A percentile compares a stretch with the other conserved stretches of the same genome.
phyloP scores from a whole-genome alignment of 2,329 filamentous ascomycete species.

The Fusarium citri region DNA sequence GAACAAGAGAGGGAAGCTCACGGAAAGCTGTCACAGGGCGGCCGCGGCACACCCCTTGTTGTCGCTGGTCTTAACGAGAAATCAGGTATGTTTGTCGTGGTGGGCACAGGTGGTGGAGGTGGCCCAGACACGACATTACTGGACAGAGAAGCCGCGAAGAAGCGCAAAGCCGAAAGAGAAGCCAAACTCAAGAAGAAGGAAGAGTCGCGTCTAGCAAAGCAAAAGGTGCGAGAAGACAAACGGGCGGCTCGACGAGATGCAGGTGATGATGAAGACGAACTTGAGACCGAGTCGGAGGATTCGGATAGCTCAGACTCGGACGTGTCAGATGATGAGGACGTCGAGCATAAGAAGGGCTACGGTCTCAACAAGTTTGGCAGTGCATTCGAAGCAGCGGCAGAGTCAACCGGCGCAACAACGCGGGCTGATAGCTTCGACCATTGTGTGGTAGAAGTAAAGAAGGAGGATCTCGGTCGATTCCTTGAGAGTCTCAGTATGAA shows the following conservation, averaged over 20 bases:
- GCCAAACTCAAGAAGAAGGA: slow-evolving; percentile 72
- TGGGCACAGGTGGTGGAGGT: slow-evolving; percentile 89
- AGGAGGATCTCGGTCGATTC: slow-evolving; percentile 92
- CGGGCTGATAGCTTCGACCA: slow-evolving; percentile 97
- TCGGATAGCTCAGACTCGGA: slow-evolving; percentile 57
- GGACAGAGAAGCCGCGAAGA: slow-evolving; percentile 74
- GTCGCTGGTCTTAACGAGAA: slow-evolving; percentile 90
- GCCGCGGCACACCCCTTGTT: slow-evolving; percentile 84
- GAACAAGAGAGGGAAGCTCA: slow-evolving; percentile 86
- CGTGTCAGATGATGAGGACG: slow-evolving; percentile 65
- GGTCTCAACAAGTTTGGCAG: slow-evolving; percentile 91
- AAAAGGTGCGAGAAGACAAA: slow-evolving; percentile 71
- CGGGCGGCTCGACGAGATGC: slow-evolving; percentile 65
- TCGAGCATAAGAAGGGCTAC: slow-evolving; percentile 70
- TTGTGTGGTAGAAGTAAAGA: slow-evolving; percentile 96
- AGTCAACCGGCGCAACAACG: slow-evolving; percentile 87
- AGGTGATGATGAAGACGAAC: slow-evolving; percentile 61
- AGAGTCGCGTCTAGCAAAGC: slow-evolving; percentile 66
- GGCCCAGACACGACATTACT: slow-evolving; percentile 77
- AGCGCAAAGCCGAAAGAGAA: slow-evolving; percentile 71
- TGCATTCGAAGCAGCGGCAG: slow-evolving; percentile 80
- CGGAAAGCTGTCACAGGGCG: slow-evolving; percentile 75
- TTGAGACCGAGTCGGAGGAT: slow-evolving; percentile 58
- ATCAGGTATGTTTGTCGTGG: slow-evolving; percentile 88
- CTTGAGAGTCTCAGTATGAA: slow-evolving; percentile 93